phyloP scores from a whole-genome alignment of 371 early-diverging fungal genomes.

The Lichtheimia corymbifera region DNA sequence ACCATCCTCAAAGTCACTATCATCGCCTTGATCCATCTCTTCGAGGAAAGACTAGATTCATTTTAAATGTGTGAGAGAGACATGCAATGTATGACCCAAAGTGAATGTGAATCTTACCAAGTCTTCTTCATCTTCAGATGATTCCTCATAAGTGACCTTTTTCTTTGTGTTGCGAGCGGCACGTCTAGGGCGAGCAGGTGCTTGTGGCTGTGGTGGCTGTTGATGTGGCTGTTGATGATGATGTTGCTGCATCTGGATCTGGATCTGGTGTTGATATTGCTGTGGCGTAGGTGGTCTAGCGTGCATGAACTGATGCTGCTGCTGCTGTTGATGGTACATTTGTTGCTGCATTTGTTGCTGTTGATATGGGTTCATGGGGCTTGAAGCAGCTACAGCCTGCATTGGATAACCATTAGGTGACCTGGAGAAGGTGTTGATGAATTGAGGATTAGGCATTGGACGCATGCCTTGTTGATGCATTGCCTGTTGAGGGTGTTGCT shows the following conservation, averaged over 20 bases:
- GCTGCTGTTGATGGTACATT: slow-evolving; percentile 5
- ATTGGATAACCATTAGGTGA: slow-evolving; percentile 23
- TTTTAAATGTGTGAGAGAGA: too few species aligned
- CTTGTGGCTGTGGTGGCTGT: slow-evolving; percentile 31
- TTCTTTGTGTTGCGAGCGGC: slow-evolving; percentile 40
- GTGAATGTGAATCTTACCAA: slow-evolving; percentile 14
- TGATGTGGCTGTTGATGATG: slow-evolving; percentile 18
- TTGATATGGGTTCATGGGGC: slow-evolving; percentile 7
- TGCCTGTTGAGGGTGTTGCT: slow-evolving; percentile 14
- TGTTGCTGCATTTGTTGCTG: slow-evolving; percentile 11
- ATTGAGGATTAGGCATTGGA: slow-evolving; percentile 23
- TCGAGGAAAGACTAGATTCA: slow-evolving; percentile 24
- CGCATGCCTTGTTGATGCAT: slow-evolving; percentile 16
- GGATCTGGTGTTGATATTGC: slow-evolving; percentile 11
- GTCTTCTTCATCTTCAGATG: slow-evolving; percentile 49
- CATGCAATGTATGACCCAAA: too few species aligned
- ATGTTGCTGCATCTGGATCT: slow-evolving; percentile 13
- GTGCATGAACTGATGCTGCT: background rate
- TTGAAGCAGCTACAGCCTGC: slow-evolving; percentile 8
- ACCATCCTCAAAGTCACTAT: slow-evolving; percentile 29
- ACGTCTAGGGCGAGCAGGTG: slow-evolving; percentile 31
- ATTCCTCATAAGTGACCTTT: slow-evolving; percentile 41
- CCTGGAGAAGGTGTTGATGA: slow-evolving; percentile 21
- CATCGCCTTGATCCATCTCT: slow-evolving; percentile 29
- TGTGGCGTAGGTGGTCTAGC: slow-evolving; percentile 1